Base-by-base conservation (phyloP, 2,329 filamentous ascomycete genomes). In the Daldinia eschscholtzii region DNA sequence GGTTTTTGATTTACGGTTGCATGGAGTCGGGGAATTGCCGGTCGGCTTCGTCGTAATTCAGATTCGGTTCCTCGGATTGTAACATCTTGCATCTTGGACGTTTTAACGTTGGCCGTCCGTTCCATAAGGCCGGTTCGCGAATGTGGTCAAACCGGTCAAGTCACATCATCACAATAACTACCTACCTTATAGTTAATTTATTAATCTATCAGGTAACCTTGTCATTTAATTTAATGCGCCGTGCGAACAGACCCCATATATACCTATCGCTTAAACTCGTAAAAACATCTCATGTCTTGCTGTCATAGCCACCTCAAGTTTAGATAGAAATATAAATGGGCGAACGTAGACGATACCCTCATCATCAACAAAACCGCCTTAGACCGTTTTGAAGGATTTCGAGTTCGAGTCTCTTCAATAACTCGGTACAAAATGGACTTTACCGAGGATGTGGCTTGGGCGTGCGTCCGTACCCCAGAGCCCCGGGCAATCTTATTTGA, bases 391-490 rank as follows among this genome's bases (percentile, higher is more conserved):
- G 9, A 33, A 65, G n/a, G 20, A 20, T 23, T 33, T 37, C 13
- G 30, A 26, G 20, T 48, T 52, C 44, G n/a, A 44, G 33, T 59
- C 48, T 52, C 26, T 15, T 50, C 30, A 2, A 33, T 30, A 30
- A 52, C 46, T 52, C 46, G 46, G 46, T 42, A 44, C 5, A 41
- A 28, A 58, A 35, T 50, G 35, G 23, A 46, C 57, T 61, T 67
- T 69, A 67, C 69, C 63, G 66, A 67, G 65, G 66, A 65, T 65
- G 65, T 64, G 30, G 59, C 57, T 55, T 52, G 56, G 56, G 37
- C 59, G 57, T 67, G 59, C 59, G 2, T 52, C 23, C 20, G 10
- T 42, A 26, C 53, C 15, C 23, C 55, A 42, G 33, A 57, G 9
- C 20, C 37, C 23, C 37, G 15, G n/a, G 55, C 23, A 57, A 52